These are phyloP conservation scores for Chrysosphaeria jannelii DNA, from an alignment of 2,329 filamentous ascomycete species.

Conservation along the genomic window DNA sequence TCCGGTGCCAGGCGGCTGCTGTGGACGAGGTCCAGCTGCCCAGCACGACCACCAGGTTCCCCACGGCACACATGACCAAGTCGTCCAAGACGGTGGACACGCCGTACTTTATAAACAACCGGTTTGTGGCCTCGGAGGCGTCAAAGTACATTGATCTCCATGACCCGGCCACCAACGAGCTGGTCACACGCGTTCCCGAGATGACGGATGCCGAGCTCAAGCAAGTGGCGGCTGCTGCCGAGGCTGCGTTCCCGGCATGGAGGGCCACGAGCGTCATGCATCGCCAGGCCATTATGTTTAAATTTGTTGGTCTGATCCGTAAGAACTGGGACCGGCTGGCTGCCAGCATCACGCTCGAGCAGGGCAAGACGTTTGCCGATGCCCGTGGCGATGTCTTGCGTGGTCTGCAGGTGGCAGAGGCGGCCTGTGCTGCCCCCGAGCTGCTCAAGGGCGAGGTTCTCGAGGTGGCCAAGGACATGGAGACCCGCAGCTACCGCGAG, in stretches of 20 bases:
- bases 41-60: slow-evolving; percentile 29
- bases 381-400: slow-evolving; percentile 56
- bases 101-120: slow-evolving; percentile 57
- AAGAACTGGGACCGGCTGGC: slow-evolving; percentile 67
- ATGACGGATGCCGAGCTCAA: slow-evolving; percentile 50
- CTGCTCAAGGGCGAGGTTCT: slow-evolving; percentile 59
- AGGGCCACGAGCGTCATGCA: slow-evolving; percentile 38
- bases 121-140: slow-evolving; percentile 37
- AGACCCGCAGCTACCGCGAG: slow-evolving; percentile 57
- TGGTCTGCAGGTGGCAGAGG: slow-evolving; percentile 62
- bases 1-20: slow-evolving; percentile 19
- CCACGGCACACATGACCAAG: slow-evolving; percentile 37
- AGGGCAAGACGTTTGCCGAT: slow-evolving; percentile 69
- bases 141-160: slow-evolving; percentile 49
- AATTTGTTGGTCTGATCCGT: slow-evolving; percentile 47
- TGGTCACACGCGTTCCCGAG: slow-evolving; percentile 58
- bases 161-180: slow-evolving; percentile 63
- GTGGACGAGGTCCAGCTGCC: slow-evolving; percentile 13
- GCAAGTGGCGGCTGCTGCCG: slow-evolving; percentile 43
- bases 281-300: slow-evolving; percentile 68
- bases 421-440: slow-evolving; percentile 50
- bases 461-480: slow-evolving; percentile 73
- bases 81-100: slow-evolving; percentile 30
- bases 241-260: slow-evolving; percentile 50
- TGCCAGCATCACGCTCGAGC: slow-evolving; percentile 61